A percentile compares a stretch with the other conserved stretches of the same genome.
phyloP scores from a whole-genome alignment of 1,139 yeast species.

The Williopsis jadinii region DNA sequence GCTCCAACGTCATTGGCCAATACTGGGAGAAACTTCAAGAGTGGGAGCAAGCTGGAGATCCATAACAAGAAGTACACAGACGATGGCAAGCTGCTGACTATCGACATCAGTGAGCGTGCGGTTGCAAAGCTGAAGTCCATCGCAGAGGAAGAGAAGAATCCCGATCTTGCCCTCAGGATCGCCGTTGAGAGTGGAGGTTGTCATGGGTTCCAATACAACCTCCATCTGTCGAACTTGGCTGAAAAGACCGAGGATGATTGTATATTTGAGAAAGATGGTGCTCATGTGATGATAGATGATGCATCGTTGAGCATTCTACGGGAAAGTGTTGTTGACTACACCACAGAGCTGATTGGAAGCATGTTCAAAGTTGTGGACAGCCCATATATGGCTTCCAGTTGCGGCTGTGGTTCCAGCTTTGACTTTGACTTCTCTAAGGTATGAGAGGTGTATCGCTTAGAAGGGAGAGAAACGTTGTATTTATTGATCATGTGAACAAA shows the following conservation, averaged over 20 bases:
- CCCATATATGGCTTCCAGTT: slow-evolving; percentile 83
- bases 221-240: slow-evolving; percentile 39
- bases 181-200: slow-evolving; percentile 98
- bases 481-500: not conserved
- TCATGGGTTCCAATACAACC: slow-evolving; percentile 91
- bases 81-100: slow-evolving; percentile 23
- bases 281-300: slow-evolving; percentile 71
- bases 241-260: slow-evolving; percentile 35
- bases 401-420: slow-evolving; percentile 97
- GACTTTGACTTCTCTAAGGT: slow-evolving; percentile 42
- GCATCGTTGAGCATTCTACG: slow-evolving; percentile 74
- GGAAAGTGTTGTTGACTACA: slow-evolving; percentile 83
- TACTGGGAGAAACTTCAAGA: slow-evolving; percentile 7
- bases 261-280: slow-evolving; percentile 63
- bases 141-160: slow-evolving; percentile 49
- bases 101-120: slow-evolving; percentile 40
- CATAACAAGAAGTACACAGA: slow-evolving; percentile 20
- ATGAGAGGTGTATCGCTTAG: not conserved
- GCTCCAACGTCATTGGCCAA: slow-evolving; percentile 10
- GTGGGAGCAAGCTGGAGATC: slow-evolving; percentile 10
- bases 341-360: slow-evolving; percentile 90
- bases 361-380: slow-evolving; percentile 89
- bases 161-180: slow-evolving; percentile 59
- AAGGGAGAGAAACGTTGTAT: not conserved
- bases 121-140: slow-evolving; percentile 49